Evolutionary conservation across 2,329 filamentous ascomycete genomes (phyloP).

Genomic region (Hypomyces rosellus): DNA sequence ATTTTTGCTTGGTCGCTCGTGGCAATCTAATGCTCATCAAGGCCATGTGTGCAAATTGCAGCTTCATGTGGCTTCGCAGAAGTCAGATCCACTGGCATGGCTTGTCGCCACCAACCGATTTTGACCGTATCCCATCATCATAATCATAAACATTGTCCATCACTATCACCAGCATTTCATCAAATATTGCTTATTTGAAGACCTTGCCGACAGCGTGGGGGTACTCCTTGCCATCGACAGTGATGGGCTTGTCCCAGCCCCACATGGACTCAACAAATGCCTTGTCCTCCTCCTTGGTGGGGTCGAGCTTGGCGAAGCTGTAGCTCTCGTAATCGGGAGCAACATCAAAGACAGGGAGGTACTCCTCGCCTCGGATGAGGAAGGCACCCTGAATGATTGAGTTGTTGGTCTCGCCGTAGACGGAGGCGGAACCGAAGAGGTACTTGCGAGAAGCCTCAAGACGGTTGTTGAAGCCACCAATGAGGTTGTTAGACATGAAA

Average conservation of each 20-base stretch:
- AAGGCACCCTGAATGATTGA: constrained; percentile 91
- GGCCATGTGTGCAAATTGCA: constrained; percentile 1
- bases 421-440: constrained; percentile 84
- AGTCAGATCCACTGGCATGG: constrained; percentile 18
- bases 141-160: constrained; percentile 19
- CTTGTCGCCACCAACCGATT: constrained; percentile 22
- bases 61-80: background rate
- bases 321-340: constrained; percentile 98
- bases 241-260: constrained; percentile 83
- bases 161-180: constrained; percentile 13
- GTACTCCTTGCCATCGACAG: constrained; percentile 80
- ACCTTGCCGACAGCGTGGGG: constrained; percentile 89
- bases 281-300: constrained; percentile 73
- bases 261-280: constrained; percentile 82
- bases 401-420: constrained; percentile 84
- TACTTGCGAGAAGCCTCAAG: constrained; percentile 98
- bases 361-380: constrained; percentile 87
- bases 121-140: constrained; percentile 29
- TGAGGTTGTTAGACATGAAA: constrained; percentile 99
- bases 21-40: constrained; percentile 1
- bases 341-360: constrained; percentile 83
- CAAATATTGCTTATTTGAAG: constrained; percentile 72
- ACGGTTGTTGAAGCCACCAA: constrained; percentile 95
- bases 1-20: constrained; percentile 1
- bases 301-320: constrained; percentile 93